phyloP scores from a whole-genome alignment of 176 grass and related monocot genomes.

The Carex myosuroides region DNA sequence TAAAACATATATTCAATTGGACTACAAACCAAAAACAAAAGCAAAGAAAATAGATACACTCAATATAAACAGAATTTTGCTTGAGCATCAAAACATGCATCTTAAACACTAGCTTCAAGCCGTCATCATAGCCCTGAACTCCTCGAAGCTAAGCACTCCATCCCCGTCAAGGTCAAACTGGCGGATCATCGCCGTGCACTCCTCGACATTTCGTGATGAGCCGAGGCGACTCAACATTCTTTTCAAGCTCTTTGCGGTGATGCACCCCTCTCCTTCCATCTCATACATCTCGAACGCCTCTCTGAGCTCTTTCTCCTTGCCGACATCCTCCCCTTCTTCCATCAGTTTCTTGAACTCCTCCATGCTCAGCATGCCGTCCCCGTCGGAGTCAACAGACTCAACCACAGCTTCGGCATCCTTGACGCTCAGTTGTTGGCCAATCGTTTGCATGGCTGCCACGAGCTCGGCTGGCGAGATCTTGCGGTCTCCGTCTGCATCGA shows the following conservation, averaged over 20 bases:
- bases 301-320: conserved; percentile 25
- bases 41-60: not conserved
- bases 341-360: conserved; percentile 27
- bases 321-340: conserved; percentile 11
- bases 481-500: conserved; percentile 20
- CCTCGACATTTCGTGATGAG: conserved; percentile 16
- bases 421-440: conserved; percentile 22
- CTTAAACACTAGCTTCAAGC: not conserved
- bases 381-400: conserved; percentile 17
- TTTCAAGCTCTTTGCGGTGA: conserved; percentile 31
- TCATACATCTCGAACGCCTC: conserved; percentile 32
- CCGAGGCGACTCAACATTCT: conserved; percentile 31
- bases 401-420: conserved; percentile 27
- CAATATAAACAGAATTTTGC: not conserved
- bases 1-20: not conserved
- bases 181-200: conserved; percentile 25
- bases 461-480: conserved; percentile 31
- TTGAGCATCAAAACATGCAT: not conserved
- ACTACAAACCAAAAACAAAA: not conserved
- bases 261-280: conserved; percentile 36
- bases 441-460: conserved; percentile 7
- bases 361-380: conserved; percentile 28
- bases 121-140: conserved; percentile 36
- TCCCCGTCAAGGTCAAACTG: conserved; percentile 29
- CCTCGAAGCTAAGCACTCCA: conserved; percentile 35